Evolutionary conservation across 2,329 filamentous ascomycete genomes (phyloP).

Genomic region (Phaeosphaeria sp.): DNA sequence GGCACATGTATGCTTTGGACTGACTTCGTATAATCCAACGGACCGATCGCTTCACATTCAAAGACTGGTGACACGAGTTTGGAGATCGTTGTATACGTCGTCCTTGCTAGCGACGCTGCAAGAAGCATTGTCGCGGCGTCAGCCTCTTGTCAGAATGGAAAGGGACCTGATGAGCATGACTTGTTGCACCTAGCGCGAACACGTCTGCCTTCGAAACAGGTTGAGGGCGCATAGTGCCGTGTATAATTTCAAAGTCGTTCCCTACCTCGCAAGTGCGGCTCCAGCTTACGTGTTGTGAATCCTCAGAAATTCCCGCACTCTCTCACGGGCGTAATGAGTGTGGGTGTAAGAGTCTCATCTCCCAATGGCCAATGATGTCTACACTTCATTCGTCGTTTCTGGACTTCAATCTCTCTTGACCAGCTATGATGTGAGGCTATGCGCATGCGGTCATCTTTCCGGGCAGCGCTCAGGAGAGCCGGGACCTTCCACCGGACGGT

Average conservation of each 20-base stretch:
- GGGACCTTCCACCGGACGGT: neutral
- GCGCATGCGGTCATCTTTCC: neutral
- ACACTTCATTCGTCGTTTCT: neutral
- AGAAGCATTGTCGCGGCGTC: neutral
- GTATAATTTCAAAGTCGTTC: neutral
- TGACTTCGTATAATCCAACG: neutral
- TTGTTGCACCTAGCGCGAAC: neutral
- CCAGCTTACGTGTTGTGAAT: neutral
- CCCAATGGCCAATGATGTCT: neutral
- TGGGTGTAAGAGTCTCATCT: neutral
- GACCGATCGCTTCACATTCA: neutral
- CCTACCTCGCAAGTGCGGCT: neutral
- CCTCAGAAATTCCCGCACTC: neutral
- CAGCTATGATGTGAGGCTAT: neutral
- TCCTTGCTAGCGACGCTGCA: neutral
- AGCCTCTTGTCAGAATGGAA: neutral
- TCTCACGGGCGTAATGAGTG: neutral
- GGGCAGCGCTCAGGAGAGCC: neutral
- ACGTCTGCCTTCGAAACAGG: neutral
- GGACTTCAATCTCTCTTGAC: neutral
- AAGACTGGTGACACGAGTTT: neutral
- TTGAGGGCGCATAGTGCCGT: too few relatives aligned
- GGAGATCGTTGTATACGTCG: neutral
- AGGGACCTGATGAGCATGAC: neutral
- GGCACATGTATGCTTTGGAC: neutral